Evolutionary conservation across 176 grass and related monocot species (phyloP).

Genomic region (Oryza meridionalis): DNA sequence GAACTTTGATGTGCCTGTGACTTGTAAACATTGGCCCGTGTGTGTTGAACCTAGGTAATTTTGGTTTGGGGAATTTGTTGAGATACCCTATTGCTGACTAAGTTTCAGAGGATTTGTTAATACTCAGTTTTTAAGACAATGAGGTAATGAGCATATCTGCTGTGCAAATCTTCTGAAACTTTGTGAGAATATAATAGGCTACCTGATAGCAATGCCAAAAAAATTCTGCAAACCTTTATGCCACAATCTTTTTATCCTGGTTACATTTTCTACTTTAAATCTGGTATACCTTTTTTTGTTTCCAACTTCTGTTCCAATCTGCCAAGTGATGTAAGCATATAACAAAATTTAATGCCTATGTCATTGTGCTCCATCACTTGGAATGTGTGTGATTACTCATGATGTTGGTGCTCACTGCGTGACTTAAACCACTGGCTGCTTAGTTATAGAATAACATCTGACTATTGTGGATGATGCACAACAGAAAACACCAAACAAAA

Average conservation of each 20-base stretch:
- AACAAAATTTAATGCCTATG: neutral
- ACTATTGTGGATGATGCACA: conserved; percentile 38
- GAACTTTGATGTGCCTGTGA: neutral
- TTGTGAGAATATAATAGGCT: neutral
- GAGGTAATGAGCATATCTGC: neutral
- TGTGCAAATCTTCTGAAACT: neutral
- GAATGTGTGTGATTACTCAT: conserved; percentile 1
- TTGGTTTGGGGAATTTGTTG: neutral
- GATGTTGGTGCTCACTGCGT: neutral
- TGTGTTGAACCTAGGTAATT: neutral
- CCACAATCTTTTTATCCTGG: neutral
- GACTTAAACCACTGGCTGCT: conserved; percentile 3
- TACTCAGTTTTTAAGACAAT: neutral
- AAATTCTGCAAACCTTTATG: neutral
- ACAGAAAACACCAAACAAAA: conserved; percentile 85
- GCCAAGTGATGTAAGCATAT: neutral
- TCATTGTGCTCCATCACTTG: neutral
- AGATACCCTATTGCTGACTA: neutral
- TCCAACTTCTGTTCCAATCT: neutral
- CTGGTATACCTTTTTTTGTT: neutral
- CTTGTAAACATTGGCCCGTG: neutral
- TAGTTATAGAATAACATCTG: conserved; percentile 32
- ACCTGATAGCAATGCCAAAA: conserved; percentile 6
- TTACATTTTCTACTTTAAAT: conserved; percentile 17
- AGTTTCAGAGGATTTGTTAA: neutral